phyloP scores from a whole-genome alignment of 2,329 filamentous ascomycete species.

The Penicillium sp. region DNA sequence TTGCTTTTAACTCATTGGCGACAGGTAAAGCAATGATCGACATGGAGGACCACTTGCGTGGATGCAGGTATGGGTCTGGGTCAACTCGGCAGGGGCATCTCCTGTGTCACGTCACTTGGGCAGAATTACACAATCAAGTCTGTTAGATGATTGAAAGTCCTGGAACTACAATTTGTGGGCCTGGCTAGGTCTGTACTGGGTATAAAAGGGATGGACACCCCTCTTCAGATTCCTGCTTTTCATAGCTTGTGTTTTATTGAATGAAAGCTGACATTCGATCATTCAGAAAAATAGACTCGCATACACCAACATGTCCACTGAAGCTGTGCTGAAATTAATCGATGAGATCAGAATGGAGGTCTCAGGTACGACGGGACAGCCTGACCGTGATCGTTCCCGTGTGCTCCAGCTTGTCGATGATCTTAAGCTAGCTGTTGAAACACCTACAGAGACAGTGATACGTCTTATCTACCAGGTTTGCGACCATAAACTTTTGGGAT shows the following conservation, averaged over 20 bases:
- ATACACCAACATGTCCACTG: slow-evolving; percentile 3
- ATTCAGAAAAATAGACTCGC: no score
- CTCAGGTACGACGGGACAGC: not conserved
- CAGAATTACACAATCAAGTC: not conserved
- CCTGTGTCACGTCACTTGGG: slow-evolving; percentile 3
- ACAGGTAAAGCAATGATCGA: not conserved
- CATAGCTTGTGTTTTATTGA: no score
- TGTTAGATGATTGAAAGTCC: not conserved
- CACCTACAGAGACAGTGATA: slow-evolving; percentile 36
- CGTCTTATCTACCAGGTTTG: slow-evolving; percentile 40
- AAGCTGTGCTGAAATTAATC: slow-evolving; percentile 4
- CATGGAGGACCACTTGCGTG: not conserved
- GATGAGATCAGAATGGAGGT: slow-evolving; percentile 13
- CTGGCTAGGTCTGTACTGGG: no score
- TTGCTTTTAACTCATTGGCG: not conserved
- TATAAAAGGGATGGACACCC: no score
- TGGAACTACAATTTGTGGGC: not conserved
- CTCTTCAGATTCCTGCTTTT: no score
- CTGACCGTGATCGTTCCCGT: slow-evolving; percentile 16
- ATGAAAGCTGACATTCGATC: no score
- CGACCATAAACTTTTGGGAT: not conserved
- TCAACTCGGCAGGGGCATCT: not conserved
- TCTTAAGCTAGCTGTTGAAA: slow-evolving; percentile 32
- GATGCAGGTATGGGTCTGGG: not conserved
- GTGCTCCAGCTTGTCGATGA: slow-evolving; percentile 25